Conservation (phyloP, 176 grass and related monocot genomes). For the Panicum miliaceum region DNA sequence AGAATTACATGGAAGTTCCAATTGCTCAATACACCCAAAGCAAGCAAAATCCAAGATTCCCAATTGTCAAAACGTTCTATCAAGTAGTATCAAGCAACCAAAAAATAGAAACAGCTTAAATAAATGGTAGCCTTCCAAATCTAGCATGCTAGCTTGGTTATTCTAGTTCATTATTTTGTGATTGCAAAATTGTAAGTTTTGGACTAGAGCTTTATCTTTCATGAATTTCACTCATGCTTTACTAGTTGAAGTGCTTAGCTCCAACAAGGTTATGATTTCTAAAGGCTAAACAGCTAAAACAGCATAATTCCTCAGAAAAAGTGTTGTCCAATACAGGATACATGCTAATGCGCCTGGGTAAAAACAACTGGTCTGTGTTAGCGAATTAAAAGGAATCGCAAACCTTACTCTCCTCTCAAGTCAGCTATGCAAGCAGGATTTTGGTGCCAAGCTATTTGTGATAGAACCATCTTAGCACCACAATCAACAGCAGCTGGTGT, state of each 20-base stretch:
- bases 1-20: not conserved
- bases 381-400: not conserved
- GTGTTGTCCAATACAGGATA: not conserved
- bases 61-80: conserved; percentile 15
- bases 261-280: not conserved
- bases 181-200: conserved; percentile 3
- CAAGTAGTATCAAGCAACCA: not conserved
- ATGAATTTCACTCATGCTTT: not conserved
- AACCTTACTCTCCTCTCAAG: not conserved
- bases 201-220: not conserved
- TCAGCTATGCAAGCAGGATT: not conserved
- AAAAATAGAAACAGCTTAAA: not conserved
- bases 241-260: not conserved
- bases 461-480: not conserved
- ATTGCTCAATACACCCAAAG: not conserved
- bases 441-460: not conserved
- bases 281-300: not conserved
- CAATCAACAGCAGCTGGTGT: not conserved
- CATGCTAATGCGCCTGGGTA: not conserved
- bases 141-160: not conserved
- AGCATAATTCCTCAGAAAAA: not conserved
- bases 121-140: not conserved
- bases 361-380: no score
- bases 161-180: not conserved
- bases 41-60: not conserved